These are phyloP conservation scores for Daucus carota DNA, from an alignment of 129 eudicot genomes.

Conservation along the genomic window DH1_v3.0 NC_030384.2:38653001-38653500, in stretches of 20 bases:
- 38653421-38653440: conserved; percentile 49
- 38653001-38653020: conserved; percentile 47
- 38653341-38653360: conserved; percentile 86
- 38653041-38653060: conserved; percentile 86
- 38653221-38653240: conserved; percentile 46
- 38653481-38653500: conserved; percentile 33
- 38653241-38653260: conserved; percentile 86
- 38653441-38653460: conserved; percentile 30
- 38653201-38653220: conserved; percentile 92
- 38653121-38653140: conserved; percentile 68
- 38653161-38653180: conserved; percentile 60
- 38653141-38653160: conserved; percentile 42
- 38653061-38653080: conserved; percentile 81
- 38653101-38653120: conserved; percentile 88
- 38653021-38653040: conserved; percentile 92
- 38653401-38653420: conserved; percentile 46
- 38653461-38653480: conserved; percentile 31
- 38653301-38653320: conserved; percentile 72
- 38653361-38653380: conserved; percentile 74
- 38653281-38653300: conserved; percentile 96
- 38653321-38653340: conserved; percentile 95
- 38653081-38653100: conserved; percentile 80
- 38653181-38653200: conserved; percentile 48
- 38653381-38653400: conserved; percentile 69
- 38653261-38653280: conserved; percentile 91